phyloP scores from a whole-genome alignment of 1,284 basidiomycete species.

The Cronartium ribicola region DNA sequence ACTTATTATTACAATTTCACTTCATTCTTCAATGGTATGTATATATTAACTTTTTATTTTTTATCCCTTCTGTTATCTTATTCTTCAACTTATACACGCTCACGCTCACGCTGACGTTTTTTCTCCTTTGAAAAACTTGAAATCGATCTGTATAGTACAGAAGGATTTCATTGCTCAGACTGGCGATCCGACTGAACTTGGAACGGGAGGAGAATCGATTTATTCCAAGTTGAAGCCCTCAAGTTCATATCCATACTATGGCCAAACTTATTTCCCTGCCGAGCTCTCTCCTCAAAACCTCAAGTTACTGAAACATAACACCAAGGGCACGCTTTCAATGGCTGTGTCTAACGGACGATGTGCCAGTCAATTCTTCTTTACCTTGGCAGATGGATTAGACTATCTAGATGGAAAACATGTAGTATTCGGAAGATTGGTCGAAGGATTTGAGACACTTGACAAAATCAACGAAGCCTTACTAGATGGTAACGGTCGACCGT shows the following conservation, averaged over 20 bases:
- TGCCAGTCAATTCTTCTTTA: conserved; percentile 94
- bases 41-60: background rate
- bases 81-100: background rate
- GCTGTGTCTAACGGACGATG: conserved; percentile 77
- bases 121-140: background rate
- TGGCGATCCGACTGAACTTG: conserved; percentile 91
- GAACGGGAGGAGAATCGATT: conserved; percentile 77
- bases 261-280: conserved; percentile 9
- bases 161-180: conserved; percentile 93
- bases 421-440: conserved; percentile 90
- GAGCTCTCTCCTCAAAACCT: conserved; percentile 17
- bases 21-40: conserved; percentile 90
- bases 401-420: conserved; percentile 95
- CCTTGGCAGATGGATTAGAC: conserved; percentile 80
- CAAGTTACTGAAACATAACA: conserved; percentile 67
- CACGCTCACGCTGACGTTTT: background rate
- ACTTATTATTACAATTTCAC: conserved; percentile 93
- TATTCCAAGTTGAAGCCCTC: conserved; percentile 53
- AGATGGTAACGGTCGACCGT: conserved; percentile 79
- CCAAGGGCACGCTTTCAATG: conserved; percentile 91
- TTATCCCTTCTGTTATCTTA: background rate
- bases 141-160: conserved; percentile 61
- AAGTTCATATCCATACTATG: conserved; percentile 7
- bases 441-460: conserved; percentile 85
- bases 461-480: conserved; percentile 87